These are phyloP conservation scores for Bruguiera hainesii DNA, from an alignment of 441 rosid species.

Conservation along the genomic window DNA sequence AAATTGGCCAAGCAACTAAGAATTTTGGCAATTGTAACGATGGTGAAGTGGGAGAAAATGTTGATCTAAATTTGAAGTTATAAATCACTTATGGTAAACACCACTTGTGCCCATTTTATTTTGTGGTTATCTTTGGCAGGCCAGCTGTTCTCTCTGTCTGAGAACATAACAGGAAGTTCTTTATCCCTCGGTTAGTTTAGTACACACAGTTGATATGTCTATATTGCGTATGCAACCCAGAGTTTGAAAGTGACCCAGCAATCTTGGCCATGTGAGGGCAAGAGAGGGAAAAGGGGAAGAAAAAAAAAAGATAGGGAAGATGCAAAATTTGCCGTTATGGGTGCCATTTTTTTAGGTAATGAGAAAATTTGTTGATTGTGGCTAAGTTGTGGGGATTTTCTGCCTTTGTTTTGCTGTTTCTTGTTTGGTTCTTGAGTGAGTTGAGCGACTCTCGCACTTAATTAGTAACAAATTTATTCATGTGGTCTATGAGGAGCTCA, in stretches of 20 bases:
- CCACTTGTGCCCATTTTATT: not conserved
- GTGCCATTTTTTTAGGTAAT: not conserved
- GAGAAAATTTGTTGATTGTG: constrained; percentile 5
- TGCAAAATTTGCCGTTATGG: not conserved
- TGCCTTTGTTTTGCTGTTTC: not conserved
- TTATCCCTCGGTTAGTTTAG: not conserved
- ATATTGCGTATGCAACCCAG: constrained; percentile 6
- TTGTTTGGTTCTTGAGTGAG: constrained; percentile 14
- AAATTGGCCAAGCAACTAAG: constrained; percentile 24
- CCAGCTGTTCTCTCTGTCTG: not conserved
- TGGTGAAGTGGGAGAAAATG: constrained; percentile 36
- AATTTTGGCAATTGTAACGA: constrained; percentile 11
- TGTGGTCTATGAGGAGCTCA: constrained; percentile 9
- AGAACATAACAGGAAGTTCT: not conserved
- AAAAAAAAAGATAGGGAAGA: not conserved
- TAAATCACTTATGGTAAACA: not conserved
- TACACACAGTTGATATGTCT: not conserved
- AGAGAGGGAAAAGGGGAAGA: not conserved
- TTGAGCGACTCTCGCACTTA: not conserved
- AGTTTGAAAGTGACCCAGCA: constrained; percentile 7
- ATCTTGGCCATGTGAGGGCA: constrained; percentile 19
- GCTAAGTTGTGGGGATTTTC: too few species aligned
- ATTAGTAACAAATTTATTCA: constrained; percentile 23
- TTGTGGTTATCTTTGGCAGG: constrained; percentile 8
- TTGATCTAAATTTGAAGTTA: constrained; percentile 60